phyloP scores from a whole-genome alignment of 768 basidiomycete species.

The Megacollybia marginata region DNA sequence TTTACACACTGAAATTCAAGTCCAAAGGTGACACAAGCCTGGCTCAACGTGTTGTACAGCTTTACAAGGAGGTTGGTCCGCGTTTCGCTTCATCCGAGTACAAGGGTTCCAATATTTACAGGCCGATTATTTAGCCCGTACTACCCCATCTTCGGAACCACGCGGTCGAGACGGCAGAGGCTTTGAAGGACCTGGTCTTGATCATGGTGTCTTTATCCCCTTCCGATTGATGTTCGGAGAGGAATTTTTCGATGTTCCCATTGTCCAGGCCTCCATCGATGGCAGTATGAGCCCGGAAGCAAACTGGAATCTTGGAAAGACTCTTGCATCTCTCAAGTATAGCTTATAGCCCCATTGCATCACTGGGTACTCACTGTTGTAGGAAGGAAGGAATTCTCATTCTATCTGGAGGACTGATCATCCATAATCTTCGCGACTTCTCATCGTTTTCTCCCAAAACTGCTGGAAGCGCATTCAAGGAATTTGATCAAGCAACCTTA shows the following conservation, averaged over 20 bases:
- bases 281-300: constrained; percentile 46
- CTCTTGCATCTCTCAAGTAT: constrained; percentile 51
- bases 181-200: constrained; percentile 56
- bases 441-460: constrained; percentile 40
- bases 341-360: constrained; percentile 9
- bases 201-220: constrained; percentile 78
- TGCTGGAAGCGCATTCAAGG: constrained; percentile 40
- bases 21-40: constrained; percentile 56
- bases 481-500: constrained; percentile 54
- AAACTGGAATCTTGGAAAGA: constrained; percentile 62
- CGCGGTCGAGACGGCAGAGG: constrained; percentile 65
- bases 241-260: constrained; percentile 51
- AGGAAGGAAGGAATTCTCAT: constrained; percentile 63
- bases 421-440: constrained; percentile 60
- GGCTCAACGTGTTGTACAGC: constrained; percentile 50
- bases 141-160: constrained; percentile 38
- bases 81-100: not conserved
- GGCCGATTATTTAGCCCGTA: constrained; percentile 49
- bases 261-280: constrained; percentile 68
- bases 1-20: constrained; percentile 62
- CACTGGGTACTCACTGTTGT: constrained; percentile 1
- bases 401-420: constrained; percentile 61
- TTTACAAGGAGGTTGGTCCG: constrained; percentile 43
- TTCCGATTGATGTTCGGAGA: constrained; percentile 76
- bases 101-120: constrained; percentile 10